Percentiles rank a stretch among this genome's conserved stretches.
phyloP scores from a whole-genome alignment of 1,139 yeast species.

The Eremothecium cymbalariae region DNA sequence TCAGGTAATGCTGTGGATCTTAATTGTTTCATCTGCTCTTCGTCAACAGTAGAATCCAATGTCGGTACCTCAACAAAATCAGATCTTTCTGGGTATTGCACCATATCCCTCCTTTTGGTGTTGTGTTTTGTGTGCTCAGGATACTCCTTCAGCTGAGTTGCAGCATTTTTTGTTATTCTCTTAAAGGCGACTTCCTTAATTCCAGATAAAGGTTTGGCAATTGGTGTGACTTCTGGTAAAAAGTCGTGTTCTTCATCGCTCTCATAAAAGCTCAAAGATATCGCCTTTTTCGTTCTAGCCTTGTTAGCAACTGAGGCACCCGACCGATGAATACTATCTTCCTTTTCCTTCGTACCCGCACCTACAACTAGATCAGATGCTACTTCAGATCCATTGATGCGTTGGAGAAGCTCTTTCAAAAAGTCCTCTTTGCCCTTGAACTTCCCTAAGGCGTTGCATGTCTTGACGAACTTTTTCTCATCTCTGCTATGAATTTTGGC shows the following conservation, averaged over 20 bases:
- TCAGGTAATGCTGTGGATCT: too few species aligned
- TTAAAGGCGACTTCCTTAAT: constrained; percentile 14
- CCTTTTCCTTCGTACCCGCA: too few species aligned
- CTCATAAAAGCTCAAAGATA: too few species aligned
- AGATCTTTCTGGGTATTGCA: not conserved
- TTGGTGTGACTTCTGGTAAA: too few species aligned
- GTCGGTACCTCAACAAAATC: not conserved
- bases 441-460: constrained; percentile 24
- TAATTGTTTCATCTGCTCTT: constrained; percentile 1
- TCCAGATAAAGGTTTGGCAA: too few species aligned
- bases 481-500: constrained; percentile 15
- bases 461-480: constrained; percentile 14
- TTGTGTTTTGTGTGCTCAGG: constrained; percentile 7
- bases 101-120: not conserved
- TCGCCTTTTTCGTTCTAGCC: too few species aligned
- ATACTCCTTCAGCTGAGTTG: constrained; percentile 16
- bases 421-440: constrained; percentile 19
- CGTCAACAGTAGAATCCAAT: not conserved
- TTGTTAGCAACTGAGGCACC: too few species aligned
- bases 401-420: constrained; percentile 15
- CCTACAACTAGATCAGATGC: too few species aligned
- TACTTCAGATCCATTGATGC: too few species aligned
- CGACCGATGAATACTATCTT: too few species aligned
- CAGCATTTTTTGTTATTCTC: constrained; percentile 18
- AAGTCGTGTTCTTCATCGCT: too few species aligned